These are phyloP conservation scores for Heliamphora pulchella DNA, from an alignment of 179 eudicot species.

Conservation along the genomic window DNA sequence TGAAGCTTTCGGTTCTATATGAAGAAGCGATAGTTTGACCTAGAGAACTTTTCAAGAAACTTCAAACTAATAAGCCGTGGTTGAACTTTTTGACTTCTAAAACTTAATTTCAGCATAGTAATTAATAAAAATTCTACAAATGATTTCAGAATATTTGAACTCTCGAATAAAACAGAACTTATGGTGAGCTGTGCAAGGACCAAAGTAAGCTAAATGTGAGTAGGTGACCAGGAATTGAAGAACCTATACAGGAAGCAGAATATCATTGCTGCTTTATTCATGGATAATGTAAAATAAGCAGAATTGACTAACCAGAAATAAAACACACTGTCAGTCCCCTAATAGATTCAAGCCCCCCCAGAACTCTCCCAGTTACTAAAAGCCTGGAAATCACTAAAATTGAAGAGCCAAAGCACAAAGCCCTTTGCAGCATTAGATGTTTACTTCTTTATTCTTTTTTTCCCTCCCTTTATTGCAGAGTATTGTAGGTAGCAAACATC, in stretches of 20 bases:
- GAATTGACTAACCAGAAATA: constrained; percentile 2
- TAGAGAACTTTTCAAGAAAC: not conserved
- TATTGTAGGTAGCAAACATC: not conserved
- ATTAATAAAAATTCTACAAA: not conserved
- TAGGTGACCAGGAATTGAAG: not conserved
- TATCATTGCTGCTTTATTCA: not conserved
- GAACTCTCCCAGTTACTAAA: not conserved
- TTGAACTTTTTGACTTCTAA: not conserved
- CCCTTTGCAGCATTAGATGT: not conserved
- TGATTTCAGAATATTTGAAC: not conserved
- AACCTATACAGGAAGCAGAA: not conserved
- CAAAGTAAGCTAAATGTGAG: not conserved
- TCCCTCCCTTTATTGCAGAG: not conserved
- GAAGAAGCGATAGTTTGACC: not conserved
- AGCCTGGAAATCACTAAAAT: not conserved
- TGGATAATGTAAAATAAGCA: not conserved
- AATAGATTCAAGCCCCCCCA: not conserved
- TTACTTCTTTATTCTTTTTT: not conserved
- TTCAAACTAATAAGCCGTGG: constrained; percentile 3
- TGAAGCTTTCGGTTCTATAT: not conserved
- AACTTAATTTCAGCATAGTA: not conserved
- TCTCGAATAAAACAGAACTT: not conserved
- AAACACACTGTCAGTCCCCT: not conserved
- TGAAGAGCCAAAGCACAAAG: not conserved
- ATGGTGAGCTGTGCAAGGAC: not conserved